phyloP scores from a whole-genome alignment of 2,329 filamentous ascomycete genomes.

The Talaromyces marneffei region DNA sequence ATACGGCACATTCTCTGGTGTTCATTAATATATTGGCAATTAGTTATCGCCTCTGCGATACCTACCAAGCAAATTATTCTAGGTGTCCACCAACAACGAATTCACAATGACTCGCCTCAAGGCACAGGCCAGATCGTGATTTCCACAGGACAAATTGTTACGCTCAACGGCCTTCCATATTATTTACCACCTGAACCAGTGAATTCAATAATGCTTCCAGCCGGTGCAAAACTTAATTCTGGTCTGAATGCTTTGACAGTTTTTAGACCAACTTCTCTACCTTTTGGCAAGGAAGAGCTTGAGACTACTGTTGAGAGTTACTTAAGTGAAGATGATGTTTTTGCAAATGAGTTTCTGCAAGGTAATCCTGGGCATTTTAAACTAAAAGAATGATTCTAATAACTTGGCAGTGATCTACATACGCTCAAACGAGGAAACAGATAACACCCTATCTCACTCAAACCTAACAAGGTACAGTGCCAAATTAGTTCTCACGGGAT shows the following conservation, averaged over 20 bases:
- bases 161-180: not conserved
- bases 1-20: not conserved
- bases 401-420: not conserved
- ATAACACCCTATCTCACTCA: not conserved
- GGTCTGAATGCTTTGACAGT: conserved; percentile 1
- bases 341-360: not conserved
- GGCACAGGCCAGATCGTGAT: not conserved
- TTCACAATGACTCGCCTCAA: not conserved
- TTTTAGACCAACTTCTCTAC: not conserved
- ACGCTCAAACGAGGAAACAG: not conserved
- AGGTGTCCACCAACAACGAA: not conserved
- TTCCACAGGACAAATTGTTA: not conserved
- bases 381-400: not conserved
- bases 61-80: not conserved
- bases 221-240: not conserved
- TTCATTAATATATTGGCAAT: not conserved
- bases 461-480: not conserved
- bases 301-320: not conserved
- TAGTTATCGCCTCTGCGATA: not conserved
- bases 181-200: not conserved
- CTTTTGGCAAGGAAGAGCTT: not conserved
- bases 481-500: not conserved
- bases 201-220: not conserved
- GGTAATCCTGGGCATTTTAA: not conserved
- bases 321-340: not conserved